Base-by-base conservation (phyloP, 768 basidiomycete genomes). In the Suillus placidus region DNA sequence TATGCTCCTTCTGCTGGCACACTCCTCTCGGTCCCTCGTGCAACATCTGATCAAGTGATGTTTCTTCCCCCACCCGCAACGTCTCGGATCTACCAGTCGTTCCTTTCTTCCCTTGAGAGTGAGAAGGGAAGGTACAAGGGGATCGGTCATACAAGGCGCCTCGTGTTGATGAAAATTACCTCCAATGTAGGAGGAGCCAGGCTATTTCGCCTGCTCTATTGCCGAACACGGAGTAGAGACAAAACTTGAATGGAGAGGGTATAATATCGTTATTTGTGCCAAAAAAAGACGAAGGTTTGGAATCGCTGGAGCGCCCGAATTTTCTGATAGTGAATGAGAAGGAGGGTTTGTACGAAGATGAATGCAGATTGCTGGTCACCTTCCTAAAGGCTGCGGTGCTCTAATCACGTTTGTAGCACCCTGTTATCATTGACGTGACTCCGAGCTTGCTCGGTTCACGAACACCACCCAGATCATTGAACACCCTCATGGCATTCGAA, bases 11-110 rank as follows among this genome's bases (percentile, higher is more conserved):
- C 73, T 76, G 38, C 67, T 73, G 23, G 20, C 69, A 42, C 78
- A 80, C 67, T 78, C 4, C 68, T 79, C 55, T 71, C 79, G 38
- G 76, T 77, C n/a, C 79, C 78, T 5, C 78, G 78, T 57, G 72
- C 68, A 13, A 51, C 62, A 9, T 77, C 79, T 6, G 79, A 78
- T 12, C 79, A 77, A 60, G 65, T 75, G 61, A 65, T 79, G 73
- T 79, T 79, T 64, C 62, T 79, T 42, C 49, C 62, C 0, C 67
- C 78, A 0, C 70, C 80, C 12, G 72, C 66, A 7, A 71, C 74
- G 7, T 80, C 78, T 1, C 78, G 78, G 79, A 63, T n/a, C 1
- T 78, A 80, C 61, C 78, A 76, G 43, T 72, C 74, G 1, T 79
- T 71, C 56, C 70, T 79, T 37, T 77, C 75, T 10, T 75, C 73